Evolutionary conservation across 2,329 filamentous ascomycete genomes (phyloP).

Genomic region (Chaetothyriales sp.): DNA sequence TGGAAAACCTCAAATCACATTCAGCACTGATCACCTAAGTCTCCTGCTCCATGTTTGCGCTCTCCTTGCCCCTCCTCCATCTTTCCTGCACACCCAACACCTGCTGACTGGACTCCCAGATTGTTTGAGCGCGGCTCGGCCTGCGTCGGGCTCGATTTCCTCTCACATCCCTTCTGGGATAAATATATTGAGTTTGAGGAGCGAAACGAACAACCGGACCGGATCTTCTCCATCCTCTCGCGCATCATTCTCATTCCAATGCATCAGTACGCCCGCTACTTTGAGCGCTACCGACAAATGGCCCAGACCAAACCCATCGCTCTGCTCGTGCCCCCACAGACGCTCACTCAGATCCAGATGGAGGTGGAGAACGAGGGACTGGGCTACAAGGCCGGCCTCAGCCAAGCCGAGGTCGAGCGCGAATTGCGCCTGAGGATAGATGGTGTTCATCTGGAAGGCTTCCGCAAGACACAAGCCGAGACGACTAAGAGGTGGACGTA

Average conservation of each 20-base stretch:
- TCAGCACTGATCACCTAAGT: conserved; percentile 9
- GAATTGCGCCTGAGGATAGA: conserved; percentile 71
- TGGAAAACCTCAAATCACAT: conserved; percentile 2
- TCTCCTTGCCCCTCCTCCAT: conserved; percentile 24
- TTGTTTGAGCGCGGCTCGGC: conserved; percentile 81
- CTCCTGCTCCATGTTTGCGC: conserved; percentile 33
- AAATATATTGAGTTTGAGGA: conserved; percentile 98
- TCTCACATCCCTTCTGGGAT: conserved; percentile 95
- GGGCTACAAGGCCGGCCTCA: conserved; percentile 37
- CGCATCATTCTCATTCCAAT: conserved; percentile 81
- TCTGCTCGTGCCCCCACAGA: conserved; percentile 57
- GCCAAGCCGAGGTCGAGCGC: conserved; percentile 66
- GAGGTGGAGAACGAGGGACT: conserved; percentile 56
- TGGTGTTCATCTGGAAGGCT: conserved; percentile 63
- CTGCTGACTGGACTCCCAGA: conserved; percentile 39
- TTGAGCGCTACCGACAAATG: conserved; percentile 70
- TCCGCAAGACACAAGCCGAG: conserved; percentile 67
- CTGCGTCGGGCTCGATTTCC: conserved; percentile 79
- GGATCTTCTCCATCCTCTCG: conserved; percentile 67
- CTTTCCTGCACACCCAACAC: conserved; percentile 15
- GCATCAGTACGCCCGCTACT: conserved; percentile 92
- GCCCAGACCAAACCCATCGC: conserved; percentile 55
- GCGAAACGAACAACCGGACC: conserved; percentile 66
- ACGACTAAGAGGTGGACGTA: conserved; percentile 89
- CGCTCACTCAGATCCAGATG: conserved; percentile 50